phyloP scores from a whole-genome alignment of 2,329 filamentous ascomycete genomes.

The Diaporthe eres region DNA sequence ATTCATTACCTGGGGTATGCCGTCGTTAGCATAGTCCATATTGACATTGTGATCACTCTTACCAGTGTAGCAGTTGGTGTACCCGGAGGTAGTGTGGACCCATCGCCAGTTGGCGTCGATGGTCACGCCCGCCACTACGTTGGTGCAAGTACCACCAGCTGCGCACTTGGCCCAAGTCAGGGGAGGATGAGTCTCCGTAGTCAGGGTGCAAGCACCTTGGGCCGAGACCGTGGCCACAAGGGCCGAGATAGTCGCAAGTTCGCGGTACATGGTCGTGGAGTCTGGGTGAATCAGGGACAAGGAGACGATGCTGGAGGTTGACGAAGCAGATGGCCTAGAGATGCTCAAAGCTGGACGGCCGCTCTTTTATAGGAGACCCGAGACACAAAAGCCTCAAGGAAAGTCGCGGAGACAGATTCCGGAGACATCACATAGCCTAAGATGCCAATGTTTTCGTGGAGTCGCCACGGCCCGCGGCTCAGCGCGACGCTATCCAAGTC shows the following conservation, averaged over 20 bases:
- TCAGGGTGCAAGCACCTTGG: conserved; percentile 64
- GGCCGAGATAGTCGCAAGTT: conserved; percentile 13
- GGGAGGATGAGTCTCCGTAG: conserved; percentile 64
- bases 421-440: conserved; percentile 22
- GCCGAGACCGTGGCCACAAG: conserved; percentile 47
- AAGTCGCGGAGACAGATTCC: conserved; percentile 1
- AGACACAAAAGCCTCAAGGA: background rate
- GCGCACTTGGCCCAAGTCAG: conserved; percentile 68
- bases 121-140: conserved; percentile 60
- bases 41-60: background rate
- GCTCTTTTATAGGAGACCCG: background rate
- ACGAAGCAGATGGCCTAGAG: background rate
- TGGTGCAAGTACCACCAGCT: conserved; percentile 61
- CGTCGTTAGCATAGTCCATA: background rate
- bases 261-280: conserved; percentile 28
- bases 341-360: background rate
- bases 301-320: background rate
- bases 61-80: conserved; percentile 58
- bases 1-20: conserved; percentile 55
- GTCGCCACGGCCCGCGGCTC: conserved; percentile 18
- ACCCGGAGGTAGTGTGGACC: conserved; percentile 63
- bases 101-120: conserved; percentile 73
- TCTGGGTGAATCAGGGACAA: background rate
- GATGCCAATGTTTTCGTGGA: background rate
- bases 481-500: background rate